These are phyloP conservation scores for Bondarzewia mesenterica DNA, from an alignment of 1,284 basidiomycete genomes.

Conservation along the genomic window DNA sequence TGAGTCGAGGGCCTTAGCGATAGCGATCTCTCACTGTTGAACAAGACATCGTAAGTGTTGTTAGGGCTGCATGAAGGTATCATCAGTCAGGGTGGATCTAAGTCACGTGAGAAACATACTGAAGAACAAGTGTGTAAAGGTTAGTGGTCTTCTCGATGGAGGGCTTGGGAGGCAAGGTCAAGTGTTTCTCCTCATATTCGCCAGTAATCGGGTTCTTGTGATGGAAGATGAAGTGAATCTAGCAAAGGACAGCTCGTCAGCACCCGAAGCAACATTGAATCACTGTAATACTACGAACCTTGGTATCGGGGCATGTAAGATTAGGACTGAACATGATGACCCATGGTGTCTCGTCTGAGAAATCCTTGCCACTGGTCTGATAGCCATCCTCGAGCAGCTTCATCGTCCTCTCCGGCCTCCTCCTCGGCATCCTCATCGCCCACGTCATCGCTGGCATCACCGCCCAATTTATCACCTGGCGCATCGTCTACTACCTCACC, in stretches of 20 bases:
- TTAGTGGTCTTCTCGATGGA: conserved; percentile 85
- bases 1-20: conserved; percentile 92
- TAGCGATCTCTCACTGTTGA: conserved; percentile 93
- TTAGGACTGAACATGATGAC: conserved; percentile 94
- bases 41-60: conserved; percentile 89
- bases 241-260: conserved; percentile 7
- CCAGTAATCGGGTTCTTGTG: conserved; percentile 89
- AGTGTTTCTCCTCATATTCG: conserved; percentile 96
- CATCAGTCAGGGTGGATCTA: conserved; percentile 2
- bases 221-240: conserved; percentile 98
- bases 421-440: conserved; percentile 43
- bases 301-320: conserved; percentile 79
- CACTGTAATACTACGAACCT: conserved; percentile 42
- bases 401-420: conserved; percentile 41
- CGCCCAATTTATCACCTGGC: conserved; percentile 36
- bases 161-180: conserved; percentile 76
- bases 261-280: background rate
- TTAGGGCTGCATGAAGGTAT: conserved; percentile 56
- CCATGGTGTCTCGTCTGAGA: conserved; percentile 97
- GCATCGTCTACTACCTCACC: conserved; percentile 39
- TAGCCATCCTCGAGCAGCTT: conserved; percentile 38
- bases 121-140: conserved; percentile 87
- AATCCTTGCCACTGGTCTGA: conserved; percentile 84
- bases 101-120: conserved; percentile 50
- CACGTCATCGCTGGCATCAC: conserved; percentile 41